Evolutionary conservation across 1,284 basidiomycete genomes (phyloP), one percentile per base, ranked within the genome.

Genomic region (Apiotrichum laibachii): DNA sequence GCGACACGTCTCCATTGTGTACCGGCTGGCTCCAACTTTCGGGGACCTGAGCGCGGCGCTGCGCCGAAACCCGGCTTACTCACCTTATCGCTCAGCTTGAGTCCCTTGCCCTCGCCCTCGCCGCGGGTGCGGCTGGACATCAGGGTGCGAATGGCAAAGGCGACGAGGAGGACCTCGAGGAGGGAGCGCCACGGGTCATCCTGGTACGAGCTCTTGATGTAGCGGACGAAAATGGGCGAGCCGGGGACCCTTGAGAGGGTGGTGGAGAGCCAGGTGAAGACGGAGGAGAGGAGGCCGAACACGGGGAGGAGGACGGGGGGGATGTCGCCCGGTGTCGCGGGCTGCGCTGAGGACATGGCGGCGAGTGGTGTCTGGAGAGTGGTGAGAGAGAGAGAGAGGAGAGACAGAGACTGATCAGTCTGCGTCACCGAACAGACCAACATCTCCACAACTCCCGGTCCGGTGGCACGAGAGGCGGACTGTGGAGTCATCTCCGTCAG

Each of bases 141-240:
- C 31, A 97, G 80, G 0, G 94, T 99, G 55, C 92, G 82, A 54
- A 97, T 83, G 21, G 92, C 89, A 72, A 98, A 98, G 55, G 91
- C 82, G 62, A 96, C 78, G 45, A 99, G 85, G 54, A 95, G 85
- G 47, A 98, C 77, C 79, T 99, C 96, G 63, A 99, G 85, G 8
- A 98, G 69, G 0, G 92, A 93, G 56, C 96, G 84, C 46, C 90
- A 90, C 1, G 96, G 95, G 77, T 94, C 92, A 75, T 94, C 88
- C 87, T 59, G 92, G 88, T 74, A 92, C 85, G 78, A 80, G 43
- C 76, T 79, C 77, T 85, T 88, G 79, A 96, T 89, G 78, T 97
- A 97, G 69, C 93, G 89, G 57, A 89, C 84, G 64, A 96, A 79
- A 71, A 97, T 91, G 11, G 89, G 86, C 18, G 91, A 94, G 53